A percentile compares a stretch with the other conserved stretches of the same genome.
phyloP scores from a whole-genome alignment of 2,329 filamentous ascomycete species.

The Verticillium dahliae region DNA sequence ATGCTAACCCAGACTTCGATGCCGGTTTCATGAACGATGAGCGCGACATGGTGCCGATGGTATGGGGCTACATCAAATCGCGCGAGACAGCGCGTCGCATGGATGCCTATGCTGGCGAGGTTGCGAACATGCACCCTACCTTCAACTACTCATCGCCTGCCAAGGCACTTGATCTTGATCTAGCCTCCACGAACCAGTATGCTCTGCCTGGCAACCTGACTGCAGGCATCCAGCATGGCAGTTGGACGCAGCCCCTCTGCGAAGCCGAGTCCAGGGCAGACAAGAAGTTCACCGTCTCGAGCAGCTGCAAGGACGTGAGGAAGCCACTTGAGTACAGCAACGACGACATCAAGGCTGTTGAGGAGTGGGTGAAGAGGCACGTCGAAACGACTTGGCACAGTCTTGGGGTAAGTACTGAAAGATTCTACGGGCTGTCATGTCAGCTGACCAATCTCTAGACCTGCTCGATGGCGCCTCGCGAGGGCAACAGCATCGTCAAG shows the following conservation, averaged over 20 bases:
- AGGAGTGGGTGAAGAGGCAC: slow-evolving; percentile 65
- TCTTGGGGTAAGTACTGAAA: slow-evolving; percentile 34
- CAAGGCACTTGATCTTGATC: slow-evolving; percentile 64
- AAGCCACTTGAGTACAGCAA: slow-evolving; percentile 61
- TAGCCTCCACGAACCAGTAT: slow-evolving; percentile 69
- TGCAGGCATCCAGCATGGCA: slow-evolving; percentile 66
- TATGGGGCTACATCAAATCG: slow-evolving; percentile 79
- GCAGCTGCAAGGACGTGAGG: slow-evolving; percentile 53
- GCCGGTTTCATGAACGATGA: slow-evolving; percentile 82
- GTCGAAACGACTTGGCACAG: slow-evolving; percentile 72
- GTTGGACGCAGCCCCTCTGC: slow-evolving; percentile 57
- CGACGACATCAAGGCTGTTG: slow-evolving; percentile 57
- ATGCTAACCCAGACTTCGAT: slow-evolving; percentile 71
- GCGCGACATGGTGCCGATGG: slow-evolving; percentile 77
- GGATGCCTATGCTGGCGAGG: slow-evolving; percentile 72
- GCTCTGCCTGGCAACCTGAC: slow-evolving; percentile 66
- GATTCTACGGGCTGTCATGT: not conserved
- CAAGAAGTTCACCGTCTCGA: slow-evolving; percentile 47
- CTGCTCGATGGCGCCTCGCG: slow-evolving; percentile 69
- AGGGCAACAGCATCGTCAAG: slow-evolving; percentile 75
- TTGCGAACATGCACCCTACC: slow-evolving; percentile 62
- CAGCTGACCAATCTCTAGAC: slow-evolving; percentile 32
- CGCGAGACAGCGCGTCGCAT: slow-evolving; percentile 74
- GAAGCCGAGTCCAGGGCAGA: slow-evolving; percentile 43
- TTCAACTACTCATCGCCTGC: slow-evolving; percentile 66